Evolutionary conservation across 345 rosid species (phyloP).

Genomic region (Eucalyptus curtisii): DNA sequence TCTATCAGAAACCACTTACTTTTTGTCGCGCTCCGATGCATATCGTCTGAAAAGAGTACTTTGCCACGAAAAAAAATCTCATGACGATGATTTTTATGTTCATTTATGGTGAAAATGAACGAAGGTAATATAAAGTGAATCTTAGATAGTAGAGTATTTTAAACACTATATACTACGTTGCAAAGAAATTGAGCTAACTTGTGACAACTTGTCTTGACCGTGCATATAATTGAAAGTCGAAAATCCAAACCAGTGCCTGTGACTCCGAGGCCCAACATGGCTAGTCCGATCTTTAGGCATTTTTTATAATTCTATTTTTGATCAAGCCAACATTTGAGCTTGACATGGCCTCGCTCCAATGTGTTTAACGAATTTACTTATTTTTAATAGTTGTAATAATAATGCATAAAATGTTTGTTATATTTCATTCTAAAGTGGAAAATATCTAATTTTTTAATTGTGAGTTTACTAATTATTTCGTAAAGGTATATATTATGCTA

Average conservation of each 20-base stretch:
- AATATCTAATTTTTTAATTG: background rate
- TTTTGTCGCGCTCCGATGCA: background rate
- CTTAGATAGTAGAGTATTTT: background rate
- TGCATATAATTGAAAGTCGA: background rate
- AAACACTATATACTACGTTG: background rate
- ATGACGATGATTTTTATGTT: background rate
- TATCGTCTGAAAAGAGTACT: background rate
- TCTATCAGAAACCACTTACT: background rate
- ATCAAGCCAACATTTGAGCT: background rate
- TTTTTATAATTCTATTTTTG: background rate
- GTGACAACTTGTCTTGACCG: background rate
- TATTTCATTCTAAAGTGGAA: background rate
- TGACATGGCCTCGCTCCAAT: background rate
- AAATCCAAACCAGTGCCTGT: background rate
- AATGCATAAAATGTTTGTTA: background rate
- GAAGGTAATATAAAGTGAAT: background rate
- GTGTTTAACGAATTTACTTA: background rate
- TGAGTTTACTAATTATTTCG: background rate
- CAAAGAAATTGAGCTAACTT: background rate
- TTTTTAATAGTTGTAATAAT: background rate
- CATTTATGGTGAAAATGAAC: background rate
- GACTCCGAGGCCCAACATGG: background rate
- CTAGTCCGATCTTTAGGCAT: background rate
- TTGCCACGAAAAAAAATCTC: background rate
- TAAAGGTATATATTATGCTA: background rate